Base-by-base conservation (phyloP, 1,284 basidiomycete species). In the Pseudozyma sp. region DNA sequence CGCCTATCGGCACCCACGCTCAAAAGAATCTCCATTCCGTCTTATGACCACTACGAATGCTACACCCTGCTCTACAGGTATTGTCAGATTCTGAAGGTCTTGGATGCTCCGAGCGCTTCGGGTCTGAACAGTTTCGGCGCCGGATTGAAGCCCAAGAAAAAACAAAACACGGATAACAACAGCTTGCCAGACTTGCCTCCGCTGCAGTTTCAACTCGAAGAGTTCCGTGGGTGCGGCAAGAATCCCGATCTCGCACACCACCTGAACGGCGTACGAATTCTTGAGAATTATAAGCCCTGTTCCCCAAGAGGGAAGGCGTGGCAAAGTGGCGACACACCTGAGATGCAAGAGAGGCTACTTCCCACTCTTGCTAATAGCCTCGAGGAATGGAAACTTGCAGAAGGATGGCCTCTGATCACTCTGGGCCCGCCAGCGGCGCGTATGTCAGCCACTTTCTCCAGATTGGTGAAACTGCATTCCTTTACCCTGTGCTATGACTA, bases 51-150 rank as follows among this genome's bases (percentile, higher is more conserved):
- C 4, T 0, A 10, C 0, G 0, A 1, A 0, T 51, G 55, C 25
- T 67, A 67, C 57, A 11, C 48, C 1, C n/a, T 11, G 12, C 59
- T 72, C 9, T 67, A 59, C 36, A 40, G 50, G 1, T 45, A 52
- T 19, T 72, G 70, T 18, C 59, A 55, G 12, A 49, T 35, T 2
- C 55, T 72, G 4, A 52, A 47, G 13, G 18, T 14, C 1, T 43
- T 72, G 16, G 34, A 39, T 12, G 14, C 14, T 19, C 19, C 18
- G 1, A n/a, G 34, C 53, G 8, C 5, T 16, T 10, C 7, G 7
- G n/a, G 3, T 9, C 18, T 45, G 10, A 12, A 19, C 19, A 21
- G 19, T 12, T 42, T 21, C 5, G 6, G 6, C 31, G 35, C 4
- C 11, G 31, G 35, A 14, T 18, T 35, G 31, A n/a, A 25, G 5